These are phyloP conservation scores for Fomitopsis betulina DNA, from an alignment of 1,284 basidiomycete species.

Conservation along the genomic window DNA sequence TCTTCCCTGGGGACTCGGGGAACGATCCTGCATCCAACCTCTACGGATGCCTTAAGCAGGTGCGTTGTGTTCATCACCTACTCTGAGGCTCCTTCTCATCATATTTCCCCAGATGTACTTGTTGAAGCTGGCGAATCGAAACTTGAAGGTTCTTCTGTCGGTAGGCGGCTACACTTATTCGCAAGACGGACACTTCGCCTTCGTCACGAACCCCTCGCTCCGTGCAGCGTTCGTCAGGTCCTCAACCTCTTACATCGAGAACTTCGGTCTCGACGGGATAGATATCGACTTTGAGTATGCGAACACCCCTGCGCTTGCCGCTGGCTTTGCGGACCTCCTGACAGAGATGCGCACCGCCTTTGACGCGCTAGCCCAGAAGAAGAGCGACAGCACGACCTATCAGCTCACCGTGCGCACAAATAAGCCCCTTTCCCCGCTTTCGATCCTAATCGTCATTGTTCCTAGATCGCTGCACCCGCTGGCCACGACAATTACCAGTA, in stretches of 20 bases:
- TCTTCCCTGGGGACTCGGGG: conserved; percentile 60
- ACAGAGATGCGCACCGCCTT: conserved; percentile 55
- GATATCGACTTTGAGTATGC: conserved; percentile 74
- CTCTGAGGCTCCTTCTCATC: not conserved
- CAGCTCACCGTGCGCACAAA: conserved; percentile 41
- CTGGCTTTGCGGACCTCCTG: conserved; percentile 55
- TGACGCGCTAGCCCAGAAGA: conserved; percentile 42
- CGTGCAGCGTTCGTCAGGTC: conserved; percentile 69
- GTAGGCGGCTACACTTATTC: conserved; percentile 78
- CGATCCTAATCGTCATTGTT: not conserved
- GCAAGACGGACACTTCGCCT: conserved; percentile 60
- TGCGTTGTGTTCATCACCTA: conserved; percentile 23
- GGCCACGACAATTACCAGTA: conserved; percentile 65
- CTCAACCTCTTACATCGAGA: conserved; percentile 73
- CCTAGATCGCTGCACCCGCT: conserved; percentile 47
- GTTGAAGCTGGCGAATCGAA: conserved; percentile 64
- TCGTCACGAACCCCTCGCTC: conserved; percentile 48
- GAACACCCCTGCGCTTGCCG: conserved; percentile 42
- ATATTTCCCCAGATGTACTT: conserved; percentile 40
- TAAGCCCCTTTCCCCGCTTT: not conserved
- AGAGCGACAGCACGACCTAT: conserved; percentile 59
- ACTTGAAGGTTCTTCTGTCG: conserved; percentile 75
- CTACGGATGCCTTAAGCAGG: conserved; percentile 86
- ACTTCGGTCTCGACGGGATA: conserved; percentile 87
- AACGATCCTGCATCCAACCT: conserved; percentile 66